phyloP scores from a whole-genome alignment of 805 yeast genomes.

The Nakazawaea laoshanensis region DNA sequence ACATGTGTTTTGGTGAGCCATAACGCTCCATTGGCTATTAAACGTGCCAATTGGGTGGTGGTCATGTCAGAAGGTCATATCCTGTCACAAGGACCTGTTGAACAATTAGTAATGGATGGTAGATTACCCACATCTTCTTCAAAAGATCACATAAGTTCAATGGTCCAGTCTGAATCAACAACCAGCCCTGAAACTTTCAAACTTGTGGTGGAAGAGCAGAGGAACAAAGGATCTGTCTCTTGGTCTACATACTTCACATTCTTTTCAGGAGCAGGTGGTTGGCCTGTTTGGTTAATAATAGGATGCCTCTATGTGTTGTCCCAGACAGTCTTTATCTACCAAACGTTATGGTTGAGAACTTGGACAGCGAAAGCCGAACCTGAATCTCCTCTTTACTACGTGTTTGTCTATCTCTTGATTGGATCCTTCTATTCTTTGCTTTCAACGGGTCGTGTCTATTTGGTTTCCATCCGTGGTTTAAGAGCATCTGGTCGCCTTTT shows the following conservation, averaged over 20 bases:
- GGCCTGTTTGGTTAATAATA: constrained; percentile 40
- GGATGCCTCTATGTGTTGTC: constrained; percentile 40
- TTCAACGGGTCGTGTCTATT: constrained; percentile 45
- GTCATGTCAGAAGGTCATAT: constrained; percentile 79
- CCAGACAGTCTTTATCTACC: constrained; percentile 55
- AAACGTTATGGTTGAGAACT: constrained; percentile 83
- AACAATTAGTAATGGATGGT: constrained; percentile 54
- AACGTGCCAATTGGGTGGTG: constrained; percentile 72
- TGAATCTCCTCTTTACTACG: constrained; percentile 49
- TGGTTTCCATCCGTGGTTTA: constrained; percentile 56
- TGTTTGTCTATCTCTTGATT: constrained; percentile 49
- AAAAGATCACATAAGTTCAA: too few species aligned
- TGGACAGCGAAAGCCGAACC: constrained; percentile 51
- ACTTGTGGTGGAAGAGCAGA: constrained; percentile 72
- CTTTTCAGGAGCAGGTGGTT: constrained; percentile 60
- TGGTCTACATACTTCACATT: constrained; percentile 65
- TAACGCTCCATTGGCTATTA: constrained; percentile 81
- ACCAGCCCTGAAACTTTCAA: constrained; percentile 58
- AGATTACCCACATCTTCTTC: too few species aligned
- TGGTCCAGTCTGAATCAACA: constrained; percentile 36
- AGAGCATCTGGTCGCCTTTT: constrained; percentile 65
- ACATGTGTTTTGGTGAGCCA: constrained; percentile 90
- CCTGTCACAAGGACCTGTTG: constrained; percentile 69
- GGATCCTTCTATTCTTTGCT: constrained; percentile 48
- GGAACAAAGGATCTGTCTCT: constrained; percentile 82